Evolutionary conservation across 2,329 filamentous ascomycete species (phyloP).

Genomic region (Penicillium sp.): DNA sequence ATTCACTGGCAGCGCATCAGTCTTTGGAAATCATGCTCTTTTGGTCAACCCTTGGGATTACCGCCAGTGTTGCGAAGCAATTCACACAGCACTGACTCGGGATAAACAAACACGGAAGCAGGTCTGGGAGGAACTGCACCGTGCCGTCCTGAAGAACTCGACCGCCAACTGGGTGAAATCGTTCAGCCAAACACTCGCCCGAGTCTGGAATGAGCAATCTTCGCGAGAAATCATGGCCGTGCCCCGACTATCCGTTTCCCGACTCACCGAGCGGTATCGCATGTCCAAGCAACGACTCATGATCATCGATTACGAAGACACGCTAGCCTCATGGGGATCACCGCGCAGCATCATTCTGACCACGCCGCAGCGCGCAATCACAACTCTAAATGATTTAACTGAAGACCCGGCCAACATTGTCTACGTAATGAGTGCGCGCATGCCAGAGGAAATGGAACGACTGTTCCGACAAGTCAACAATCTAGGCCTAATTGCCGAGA

Average conservation of each 20-base stretch:
- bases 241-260: constrained; percentile 71
- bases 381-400: constrained; percentile 76
- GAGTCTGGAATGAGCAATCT: constrained; percentile 79
- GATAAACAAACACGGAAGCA: constrained; percentile 66
- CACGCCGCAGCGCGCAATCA: constrained; percentile 80
- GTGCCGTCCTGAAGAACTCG: constrained; percentile 74
- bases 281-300: constrained; percentile 70
- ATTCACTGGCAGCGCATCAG: constrained; percentile 85
- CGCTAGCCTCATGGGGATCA: constrained; percentile 81
- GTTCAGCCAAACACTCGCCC: constrained; percentile 67
- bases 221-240: constrained; percentile 81
- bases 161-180: constrained; percentile 82
- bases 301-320: constrained; percentile 91
- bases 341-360: constrained; percentile 80
- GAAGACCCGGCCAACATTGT: constrained; percentile 78
- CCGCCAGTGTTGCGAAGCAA: constrained; percentile 78
- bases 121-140: constrained; percentile 72
- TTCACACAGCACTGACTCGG: constrained; percentile 82
- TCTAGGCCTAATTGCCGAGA: constrained; percentile 88
- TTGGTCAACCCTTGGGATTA: constrained; percentile 97
- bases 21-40: constrained; percentile 78
- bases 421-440: constrained; percentile 89
- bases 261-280: constrained; percentile 65
- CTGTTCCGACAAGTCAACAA: constrained; percentile 80
- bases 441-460: constrained; percentile 81